phyloP scores from a whole-genome alignment of 495 filamentous ascomycete genomes.

The Cercophora newfieldiana region DNA sequence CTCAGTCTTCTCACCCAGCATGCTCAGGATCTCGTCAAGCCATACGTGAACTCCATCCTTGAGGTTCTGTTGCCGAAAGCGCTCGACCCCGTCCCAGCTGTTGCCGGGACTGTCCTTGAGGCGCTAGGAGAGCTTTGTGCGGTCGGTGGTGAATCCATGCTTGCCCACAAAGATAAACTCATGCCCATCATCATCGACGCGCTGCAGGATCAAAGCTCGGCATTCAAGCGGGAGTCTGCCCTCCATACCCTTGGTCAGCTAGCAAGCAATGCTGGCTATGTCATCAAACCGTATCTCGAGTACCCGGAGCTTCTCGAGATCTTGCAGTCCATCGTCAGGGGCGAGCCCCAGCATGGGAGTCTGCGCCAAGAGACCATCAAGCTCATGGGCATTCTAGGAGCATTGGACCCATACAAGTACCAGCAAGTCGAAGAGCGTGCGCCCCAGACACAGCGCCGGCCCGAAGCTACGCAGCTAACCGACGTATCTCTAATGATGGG shows the following conservation, averaged over 20 bases:
- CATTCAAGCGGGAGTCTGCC: conserved; percentile 84
- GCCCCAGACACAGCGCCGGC: conserved; percentile 60
- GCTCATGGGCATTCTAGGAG: conserved; percentile 92
- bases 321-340: conserved; percentile 89
- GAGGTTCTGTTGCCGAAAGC: conserved; percentile 87
- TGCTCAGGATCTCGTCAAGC: conserved; percentile 85
- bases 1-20: conserved; percentile 90
- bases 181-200: conserved; percentile 95
- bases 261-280: conserved; percentile 92
- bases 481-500: conserved; percentile 98
- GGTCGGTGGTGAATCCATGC: conserved; percentile 90
- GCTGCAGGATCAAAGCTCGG: conserved; percentile 87
- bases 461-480: conserved; percentile 67
- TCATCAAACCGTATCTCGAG: conserved; percentile 93
- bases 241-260: conserved; percentile 88
- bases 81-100: conserved; percentile 74
- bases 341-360: conserved; percentile 74
- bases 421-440: conserved; percentile 65
- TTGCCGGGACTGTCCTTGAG: conserved; percentile 88
- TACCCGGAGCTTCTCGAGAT: conserved; percentile 91
- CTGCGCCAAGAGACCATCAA: conserved; percentile 93
- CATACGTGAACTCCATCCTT: conserved; percentile 94
- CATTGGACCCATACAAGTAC: conserved; percentile 93
- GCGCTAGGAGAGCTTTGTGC: conserved; percentile 91
- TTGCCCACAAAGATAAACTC: conserved; percentile 77